Evolutionary conservation across 108 stramenopile species (phyloP).

Genomic region (Cylindrotheca fusiformis): DNA sequence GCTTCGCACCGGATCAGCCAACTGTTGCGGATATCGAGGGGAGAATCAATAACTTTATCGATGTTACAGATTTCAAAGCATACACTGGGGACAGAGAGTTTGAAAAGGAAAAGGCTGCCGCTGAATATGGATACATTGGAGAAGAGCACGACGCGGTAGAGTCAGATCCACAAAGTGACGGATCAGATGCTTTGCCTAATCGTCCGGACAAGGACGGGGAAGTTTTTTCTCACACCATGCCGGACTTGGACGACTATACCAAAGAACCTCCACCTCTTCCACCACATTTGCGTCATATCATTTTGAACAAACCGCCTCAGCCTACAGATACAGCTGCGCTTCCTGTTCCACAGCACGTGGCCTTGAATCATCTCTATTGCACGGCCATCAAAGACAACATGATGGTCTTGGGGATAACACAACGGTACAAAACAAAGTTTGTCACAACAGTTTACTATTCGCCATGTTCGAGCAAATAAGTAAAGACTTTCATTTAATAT

Average conservation of each 20-base stretch:
- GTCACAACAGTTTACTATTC: constrained; percentile 98
- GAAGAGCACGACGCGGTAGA: constrained; percentile 19
- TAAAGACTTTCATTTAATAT: too few species aligned
- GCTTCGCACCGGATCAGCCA: constrained; percentile 93
- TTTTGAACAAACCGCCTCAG: constrained; percentile 95
- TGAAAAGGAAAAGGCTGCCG: constrained; percentile 77
- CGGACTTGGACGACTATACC: constrained; percentile 97
- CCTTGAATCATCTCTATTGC: constrained; percentile 98
- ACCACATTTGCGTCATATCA: constrained; percentile 97
- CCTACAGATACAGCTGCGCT: constrained; percentile 89
- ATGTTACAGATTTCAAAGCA: constrained; percentile 96
- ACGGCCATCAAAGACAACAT: constrained; percentile 99
- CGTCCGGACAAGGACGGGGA: constrained; percentile 76
- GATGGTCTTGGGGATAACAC: constrained; percentile 99
- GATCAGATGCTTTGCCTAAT: constrained; percentile 5
- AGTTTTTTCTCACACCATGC: constrained; percentile 85
- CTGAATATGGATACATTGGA: constrained; percentile 50
- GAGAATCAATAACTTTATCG: constrained; percentile 99
- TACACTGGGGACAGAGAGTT: constrained; percentile 93
- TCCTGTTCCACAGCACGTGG: constrained; percentile 97
- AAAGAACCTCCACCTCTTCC: constrained; percentile 99
- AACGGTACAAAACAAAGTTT: constrained; percentile 94
- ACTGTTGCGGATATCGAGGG: constrained; percentile 98
- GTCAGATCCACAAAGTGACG: constrained; percentile 9
- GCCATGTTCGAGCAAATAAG: too few species aligned